Conservation (phyloP, 176 grass and related monocot genomes). For the Cocos nucifera region DNA sequence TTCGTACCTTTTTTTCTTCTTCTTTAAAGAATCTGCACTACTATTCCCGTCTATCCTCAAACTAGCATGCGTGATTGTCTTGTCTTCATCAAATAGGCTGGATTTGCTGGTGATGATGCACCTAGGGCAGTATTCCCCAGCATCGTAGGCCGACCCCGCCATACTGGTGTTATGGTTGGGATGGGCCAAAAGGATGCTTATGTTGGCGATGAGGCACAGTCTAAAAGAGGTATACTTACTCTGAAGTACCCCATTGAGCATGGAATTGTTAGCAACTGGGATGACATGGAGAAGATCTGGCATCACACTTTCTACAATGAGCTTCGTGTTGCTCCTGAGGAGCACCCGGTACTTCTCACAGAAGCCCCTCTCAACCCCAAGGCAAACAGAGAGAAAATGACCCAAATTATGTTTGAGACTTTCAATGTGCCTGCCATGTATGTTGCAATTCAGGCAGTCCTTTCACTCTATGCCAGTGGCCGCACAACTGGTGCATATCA, state of each 20-base stretch:
- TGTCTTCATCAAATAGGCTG: background rate
- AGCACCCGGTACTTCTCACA: conserved; percentile 7
- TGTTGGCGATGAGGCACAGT: conserved; percentile 9
- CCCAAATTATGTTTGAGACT: conserved; percentile 15
- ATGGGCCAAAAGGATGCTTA: conserved; percentile 13
- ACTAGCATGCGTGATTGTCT: background rate
- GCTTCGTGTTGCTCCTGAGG: conserved; percentile 12
- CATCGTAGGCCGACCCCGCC: conserved; percentile 8
- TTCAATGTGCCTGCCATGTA: conserved; percentile 13
- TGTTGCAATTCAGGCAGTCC: conserved; percentile 9
- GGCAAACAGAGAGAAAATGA: conserved; percentile 12
- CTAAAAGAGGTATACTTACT: conserved; percentile 12
- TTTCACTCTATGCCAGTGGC: conserved; percentile 6
- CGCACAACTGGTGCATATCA: conserved; percentile 4
- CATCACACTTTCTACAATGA: conserved; percentile 15
- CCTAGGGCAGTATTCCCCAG: conserved; percentile 9
- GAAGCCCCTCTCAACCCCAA: conserved; percentile 10
- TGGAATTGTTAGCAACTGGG: conserved; percentile 15
- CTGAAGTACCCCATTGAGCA: conserved; percentile 8
- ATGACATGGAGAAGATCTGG: conserved; percentile 14
- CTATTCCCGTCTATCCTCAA: background rate
- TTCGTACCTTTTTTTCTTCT: background rate
- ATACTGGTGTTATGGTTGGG: conserved; percentile 6
- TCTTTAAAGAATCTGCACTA: too few relatives aligned
- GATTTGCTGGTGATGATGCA: conserved; percentile 13